Evolutionary conservation across 805 yeast species (phyloP), one percentile per base, ranked within the genome.

Genomic region (Debaryomyces prosopidis): DNA sequence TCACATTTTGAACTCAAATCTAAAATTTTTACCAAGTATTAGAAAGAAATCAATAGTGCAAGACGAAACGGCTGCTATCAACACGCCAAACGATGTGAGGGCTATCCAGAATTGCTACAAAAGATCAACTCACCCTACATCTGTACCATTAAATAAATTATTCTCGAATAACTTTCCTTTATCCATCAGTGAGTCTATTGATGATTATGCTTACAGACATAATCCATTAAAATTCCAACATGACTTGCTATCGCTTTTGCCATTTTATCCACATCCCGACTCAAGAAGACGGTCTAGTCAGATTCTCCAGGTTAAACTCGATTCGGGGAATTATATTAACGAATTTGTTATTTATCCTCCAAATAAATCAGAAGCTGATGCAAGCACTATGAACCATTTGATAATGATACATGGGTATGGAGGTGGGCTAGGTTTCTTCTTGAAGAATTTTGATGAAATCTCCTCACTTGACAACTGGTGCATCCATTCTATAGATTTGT

Each of bases 401-500:
- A 71, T 59, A 57, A 73, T 60, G 75, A 63, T 63, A 48, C 81
- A 66, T 62, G 77, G 76, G 0, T 73, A 73, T 47, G 77, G 77
- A 1, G 69, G 68, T 3, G 76, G 77, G 1, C 56, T 72, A n/a
- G 76, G 78, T 3, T 63, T 71, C 40, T 72, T 53, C 58, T n/a
- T 77, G 57, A 61, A 74, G 46, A 68, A 68, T 39, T 69, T 70
- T 28, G 62, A 61, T n/a, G 60, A 45, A 2, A 45, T 71, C 3
- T 33, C 49, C 44, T 33, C 28, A 35, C 35, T 41, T 6, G 68
- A 77, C 23, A 68, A 76, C 34, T 87, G 94, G 87, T 77, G 84
- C 44, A 72, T 91, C 37, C 96, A 89, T 67, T 87, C 96, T 0
- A 77, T 92, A 2, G 99, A 92, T 59, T 67, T 91, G 44, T 76